A percentile compares a stretch with the other conserved stretches of the same genome.
Conservation (phyloP, 2,329 filamentous ascomycete species). For the Aspergillus costaricaensis region DNA sequence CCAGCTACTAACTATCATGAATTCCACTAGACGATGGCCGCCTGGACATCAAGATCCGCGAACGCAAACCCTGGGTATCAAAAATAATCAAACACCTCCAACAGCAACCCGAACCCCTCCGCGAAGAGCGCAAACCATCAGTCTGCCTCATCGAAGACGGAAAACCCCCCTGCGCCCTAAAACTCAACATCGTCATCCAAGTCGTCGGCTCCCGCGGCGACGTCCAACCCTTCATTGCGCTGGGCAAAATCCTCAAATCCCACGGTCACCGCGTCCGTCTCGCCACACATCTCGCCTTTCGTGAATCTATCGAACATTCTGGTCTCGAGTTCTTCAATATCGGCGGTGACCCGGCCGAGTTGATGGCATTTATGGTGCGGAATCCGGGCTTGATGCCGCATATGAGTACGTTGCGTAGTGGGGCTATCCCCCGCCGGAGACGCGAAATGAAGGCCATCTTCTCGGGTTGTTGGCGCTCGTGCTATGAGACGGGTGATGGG, state of each 20-base stretch:
- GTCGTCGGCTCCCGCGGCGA: conserved; percentile 74
- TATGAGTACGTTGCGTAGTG: conserved; percentile 72
- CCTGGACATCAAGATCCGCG: conserved; percentile 77
- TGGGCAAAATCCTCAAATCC: conserved; percentile 65
- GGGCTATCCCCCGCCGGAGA: conserved; percentile 73
- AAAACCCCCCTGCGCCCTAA: conserved; percentile 14
- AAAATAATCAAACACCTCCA: conserved; percentile 61
- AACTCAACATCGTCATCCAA: conserved; percentile 68
- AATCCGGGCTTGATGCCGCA: conserved; percentile 84
- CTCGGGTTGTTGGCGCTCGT: conserved; percentile 84
- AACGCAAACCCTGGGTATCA: conserved; percentile 66
- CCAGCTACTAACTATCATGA: not conserved
- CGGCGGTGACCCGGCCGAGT: conserved; percentile 71
- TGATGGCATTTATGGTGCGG: conserved; percentile 92
- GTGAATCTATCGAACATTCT: conserved; percentile 67
- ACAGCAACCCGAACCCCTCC: conserved; percentile 5
- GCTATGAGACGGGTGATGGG: conserved; percentile 76
- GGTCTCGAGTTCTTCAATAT: conserved; percentile 75
- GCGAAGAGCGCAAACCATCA: conserved; percentile 9
- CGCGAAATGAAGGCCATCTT: conserved; percentile 77
- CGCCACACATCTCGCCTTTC: conserved; percentile 71
- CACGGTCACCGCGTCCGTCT: conserved; percentile 73
- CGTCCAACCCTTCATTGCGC: conserved; percentile 72
- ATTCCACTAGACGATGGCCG: conserved; percentile 67
- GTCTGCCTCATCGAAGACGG: not conserved